These are phyloP conservation scores for Tulasnella sp. DNA, from an alignment of 768 basidiomycete genomes.

Conservation along the genomic window DNA sequence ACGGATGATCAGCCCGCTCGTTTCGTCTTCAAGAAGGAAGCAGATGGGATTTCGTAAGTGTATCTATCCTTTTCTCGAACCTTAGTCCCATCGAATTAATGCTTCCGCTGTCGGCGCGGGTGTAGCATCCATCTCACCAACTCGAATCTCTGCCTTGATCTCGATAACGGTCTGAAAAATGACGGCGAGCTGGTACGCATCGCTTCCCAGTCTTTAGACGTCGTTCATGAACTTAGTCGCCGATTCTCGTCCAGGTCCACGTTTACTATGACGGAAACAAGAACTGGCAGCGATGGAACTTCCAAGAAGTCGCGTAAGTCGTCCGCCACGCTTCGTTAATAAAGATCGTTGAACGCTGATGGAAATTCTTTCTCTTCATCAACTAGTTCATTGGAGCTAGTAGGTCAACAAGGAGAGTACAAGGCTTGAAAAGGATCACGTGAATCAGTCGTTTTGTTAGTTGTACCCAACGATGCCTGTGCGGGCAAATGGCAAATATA, in stretches of 20 bases:
- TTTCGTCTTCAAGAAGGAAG: slow-evolving; percentile 2
- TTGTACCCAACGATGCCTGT: not conserved
- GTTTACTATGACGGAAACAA: not conserved
- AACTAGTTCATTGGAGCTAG: not conserved
- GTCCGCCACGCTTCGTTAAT: not conserved
- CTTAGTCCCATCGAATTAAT: not conserved
- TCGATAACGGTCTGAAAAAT: not conserved
- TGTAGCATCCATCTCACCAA: not conserved
- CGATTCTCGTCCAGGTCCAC: not conserved
- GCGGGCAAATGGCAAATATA: not conserved
- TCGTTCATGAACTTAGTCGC: not conserved
- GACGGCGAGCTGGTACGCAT: not conserved
- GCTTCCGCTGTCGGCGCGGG: not conserved
- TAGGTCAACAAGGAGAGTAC: not conserved
- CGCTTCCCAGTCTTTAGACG: not conserved
- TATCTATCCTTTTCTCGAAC: not conserved
- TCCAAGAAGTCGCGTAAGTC: not conserved
- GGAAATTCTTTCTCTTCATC: not conserved
- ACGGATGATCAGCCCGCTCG: not conserved
- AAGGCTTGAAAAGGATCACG: not conserved
- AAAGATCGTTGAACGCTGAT: not conserved
- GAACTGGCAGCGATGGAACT: not conserved
- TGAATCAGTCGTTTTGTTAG: too few relatives aligned
- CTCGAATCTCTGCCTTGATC: slow-evolving; percentile 4
- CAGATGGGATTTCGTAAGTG: not conserved